Evolutionary conservation across 1,139 yeast genomes (phyloP), one percentile per base, ranked within the genome.

Genomic region (Yamadazyma triangularis): DNA sequence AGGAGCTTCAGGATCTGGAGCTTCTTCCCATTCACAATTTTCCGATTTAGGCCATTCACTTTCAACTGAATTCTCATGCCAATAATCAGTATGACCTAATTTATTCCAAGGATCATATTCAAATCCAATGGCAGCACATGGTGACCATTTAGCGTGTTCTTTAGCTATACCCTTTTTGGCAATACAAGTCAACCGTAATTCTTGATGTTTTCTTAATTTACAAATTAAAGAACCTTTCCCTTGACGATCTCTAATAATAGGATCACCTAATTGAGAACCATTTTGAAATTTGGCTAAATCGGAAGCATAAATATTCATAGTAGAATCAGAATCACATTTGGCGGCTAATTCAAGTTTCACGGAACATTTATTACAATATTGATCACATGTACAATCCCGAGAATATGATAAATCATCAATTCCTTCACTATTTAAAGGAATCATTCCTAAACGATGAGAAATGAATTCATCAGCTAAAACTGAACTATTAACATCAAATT

Each of bases 41-140:
- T 76, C 77, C 28, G 88, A 77, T 44, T 72, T 75, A 25, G 96
- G 96, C 99, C 99, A 91, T 64, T 91, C 99, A 28, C 72, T 76
- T 26, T 77, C 87, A 22, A 86, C 82, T 52, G 80, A 85, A 40
- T 80, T 93, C 59, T 91, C 98, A 55, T 82, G 87, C 99, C 99
- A 91, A 53, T 76, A 85, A 48, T 88, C 96, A 0, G 98, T 91
- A 55, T 91, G 98, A 51, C 83, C 82, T 47, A 93, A 71, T 61
- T 91, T 93, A 60, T 91, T 91, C 95, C 96, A 91, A n/a, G 99
- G 99, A 53, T 91, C 99, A 52, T 91, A 91, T 60, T 91, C 99
- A 51, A 91, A 91, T 15, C 95, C 97, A 34, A 93, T 74, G n/a
- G 98, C 98, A 0, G 96, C 75, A 46, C 95, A 85, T 2, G 98